These are phyloP conservation scores for Candida chilensis DNA, from an alignment of 805 yeast species.

Conservation along the genomic window DNA sequence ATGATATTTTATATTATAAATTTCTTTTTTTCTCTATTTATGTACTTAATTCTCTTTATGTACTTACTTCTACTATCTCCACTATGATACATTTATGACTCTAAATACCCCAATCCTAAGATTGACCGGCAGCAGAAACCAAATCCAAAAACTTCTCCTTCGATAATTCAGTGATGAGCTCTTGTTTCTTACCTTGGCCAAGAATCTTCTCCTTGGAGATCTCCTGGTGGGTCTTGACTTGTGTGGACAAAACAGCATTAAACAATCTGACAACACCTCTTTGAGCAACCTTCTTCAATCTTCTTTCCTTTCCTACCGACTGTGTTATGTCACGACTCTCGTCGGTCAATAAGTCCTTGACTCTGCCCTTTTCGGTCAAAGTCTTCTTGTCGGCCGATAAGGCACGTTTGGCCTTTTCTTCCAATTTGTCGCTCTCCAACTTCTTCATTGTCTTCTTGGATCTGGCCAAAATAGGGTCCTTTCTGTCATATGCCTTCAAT, in stretches of 20 bases:
- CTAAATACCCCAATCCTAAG: no score
- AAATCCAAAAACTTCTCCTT: slow-evolving; percentile 86
- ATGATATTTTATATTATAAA: no score
- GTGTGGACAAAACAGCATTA: slow-evolving; percentile 78
- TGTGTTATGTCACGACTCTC: slow-evolving; percentile 41
- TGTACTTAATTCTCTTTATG: no score
- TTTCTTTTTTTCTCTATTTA: no score
- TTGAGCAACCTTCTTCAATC: slow-evolving; percentile 73
- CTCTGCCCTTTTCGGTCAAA: slow-evolving; percentile 56
- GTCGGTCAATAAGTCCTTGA: slow-evolving; percentile 59
- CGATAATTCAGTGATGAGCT: slow-evolving; percentile 66
- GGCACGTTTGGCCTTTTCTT: slow-evolving; percentile 70
- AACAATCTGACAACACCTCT: slow-evolving; percentile 79
- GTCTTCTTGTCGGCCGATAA: slow-evolving; percentile 64
- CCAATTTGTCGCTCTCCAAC: slow-evolving; percentile 73
- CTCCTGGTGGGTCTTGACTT: slow-evolving; percentile 47
- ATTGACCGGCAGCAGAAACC: slow-evolving; percentile 68
- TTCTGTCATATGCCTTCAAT: slow-evolving; percentile 81
- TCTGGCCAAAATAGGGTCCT: slow-evolving; percentile 87
- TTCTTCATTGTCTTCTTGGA: slow-evolving; percentile 63
- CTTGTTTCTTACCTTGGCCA: slow-evolving; percentile 45
- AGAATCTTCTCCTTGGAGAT: slow-evolving; percentile 29
- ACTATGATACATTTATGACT: no score
- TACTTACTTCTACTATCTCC: no score
- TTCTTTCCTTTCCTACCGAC: slow-evolving; percentile 64